These are phyloP conservation scores for Xerocomellus intermedius DNA, from an alignment of 768 basidiomycete genomes.

Conservation along the genomic window DNA sequence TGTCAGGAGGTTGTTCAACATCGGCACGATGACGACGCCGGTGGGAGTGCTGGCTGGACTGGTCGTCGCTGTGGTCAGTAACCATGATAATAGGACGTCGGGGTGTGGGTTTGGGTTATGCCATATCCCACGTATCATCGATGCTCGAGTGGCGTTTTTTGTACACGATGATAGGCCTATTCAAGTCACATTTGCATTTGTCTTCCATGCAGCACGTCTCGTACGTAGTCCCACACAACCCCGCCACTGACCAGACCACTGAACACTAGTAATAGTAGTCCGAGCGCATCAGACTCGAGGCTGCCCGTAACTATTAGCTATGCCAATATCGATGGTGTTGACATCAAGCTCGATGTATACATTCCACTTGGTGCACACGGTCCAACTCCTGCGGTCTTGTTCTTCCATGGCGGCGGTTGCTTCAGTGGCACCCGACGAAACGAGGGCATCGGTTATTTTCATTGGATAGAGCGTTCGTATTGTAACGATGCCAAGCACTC, in stretches of 20 bases:
- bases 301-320: neutral
- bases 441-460: neutral
- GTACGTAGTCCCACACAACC: neutral
- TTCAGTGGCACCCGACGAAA: slow-evolving; percentile 1
- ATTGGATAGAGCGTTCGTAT: slow-evolving; percentile 5
- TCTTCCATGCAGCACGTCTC: neutral
- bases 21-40: neutral
- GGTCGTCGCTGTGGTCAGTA: neutral
- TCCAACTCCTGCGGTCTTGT: neutral
- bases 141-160: too few species aligned
- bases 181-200: too few species aligned
- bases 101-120: too few species aligned
- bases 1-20: neutral
- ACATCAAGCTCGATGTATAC: slow-evolving; percentile 1
- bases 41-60: neutral
- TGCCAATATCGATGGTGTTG: neutral
- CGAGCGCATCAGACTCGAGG: too few species aligned
- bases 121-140: too few species aligned
- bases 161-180: too few species aligned
- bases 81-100: neutral
- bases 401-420: slow-evolving; percentile 3
- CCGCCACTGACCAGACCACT: too few species aligned
- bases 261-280: too few species aligned
- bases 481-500: neutral
- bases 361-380: neutral